phyloP scores from a whole-genome alignment of 805 yeast genomes.

The Metschnikowia corniflorae region DNA sequence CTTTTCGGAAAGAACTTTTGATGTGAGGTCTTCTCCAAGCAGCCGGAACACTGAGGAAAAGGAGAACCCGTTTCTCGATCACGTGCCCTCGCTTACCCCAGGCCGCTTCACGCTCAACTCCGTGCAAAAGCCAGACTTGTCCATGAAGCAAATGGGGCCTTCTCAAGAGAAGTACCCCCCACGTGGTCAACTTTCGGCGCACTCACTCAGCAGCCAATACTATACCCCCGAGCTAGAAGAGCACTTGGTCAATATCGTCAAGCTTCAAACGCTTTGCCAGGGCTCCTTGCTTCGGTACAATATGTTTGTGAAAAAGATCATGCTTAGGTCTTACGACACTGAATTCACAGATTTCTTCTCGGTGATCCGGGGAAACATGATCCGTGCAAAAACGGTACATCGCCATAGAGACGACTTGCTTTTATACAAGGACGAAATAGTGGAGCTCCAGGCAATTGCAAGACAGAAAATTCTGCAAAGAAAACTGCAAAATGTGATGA shows the following conservation, averaged over 20 bases:
- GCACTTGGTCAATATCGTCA: constrained; percentile 32
- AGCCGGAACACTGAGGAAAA: background rate
- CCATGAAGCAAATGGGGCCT: background rate
- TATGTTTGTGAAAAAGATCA: constrained; percentile 58
- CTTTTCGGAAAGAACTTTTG: background rate
- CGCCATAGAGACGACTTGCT: constrained; percentile 34
- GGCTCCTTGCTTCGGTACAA: constrained; percentile 66
- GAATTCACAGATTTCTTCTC: constrained; percentile 50
- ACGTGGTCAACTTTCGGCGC: no score
- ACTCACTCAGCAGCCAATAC: background rate
- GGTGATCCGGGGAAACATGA: constrained; percentile 46
- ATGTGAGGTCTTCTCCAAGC: background rate
- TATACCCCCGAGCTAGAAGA: constrained; percentile 2
- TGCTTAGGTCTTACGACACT: constrained; percentile 54
- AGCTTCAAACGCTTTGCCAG: constrained; percentile 65
- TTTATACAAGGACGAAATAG: constrained; percentile 28
- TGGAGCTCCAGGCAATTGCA: constrained; percentile 39
- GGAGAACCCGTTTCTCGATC: constrained; percentile 11
- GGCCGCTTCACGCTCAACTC: constrained; percentile 2
- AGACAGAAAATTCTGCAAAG: constrained; percentile 23
- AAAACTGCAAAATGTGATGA: background rate
- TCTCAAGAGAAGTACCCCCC: background rate
- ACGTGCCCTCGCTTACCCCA: background rate
- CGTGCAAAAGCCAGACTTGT: constrained; percentile 9
- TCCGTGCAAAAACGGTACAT: constrained; percentile 30